These are phyloP conservation scores for Cryptococcus sp. DNA, from an alignment of 1,284 basidiomycete species.

Conservation along the genomic window DNA sequence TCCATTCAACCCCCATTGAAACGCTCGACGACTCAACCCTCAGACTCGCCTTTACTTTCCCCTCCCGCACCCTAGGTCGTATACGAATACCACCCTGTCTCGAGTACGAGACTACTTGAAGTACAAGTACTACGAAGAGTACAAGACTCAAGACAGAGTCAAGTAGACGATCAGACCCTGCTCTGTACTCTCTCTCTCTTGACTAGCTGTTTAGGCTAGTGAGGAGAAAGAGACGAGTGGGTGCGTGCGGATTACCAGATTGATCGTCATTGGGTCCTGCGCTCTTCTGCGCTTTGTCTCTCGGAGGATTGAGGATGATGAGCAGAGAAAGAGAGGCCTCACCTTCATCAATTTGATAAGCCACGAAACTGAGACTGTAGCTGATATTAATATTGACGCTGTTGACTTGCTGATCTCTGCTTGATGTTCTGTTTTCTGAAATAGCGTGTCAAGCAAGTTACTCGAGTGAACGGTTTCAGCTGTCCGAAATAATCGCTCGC, in stretches of 20 bases:
- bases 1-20: neutral
- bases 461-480: no score
- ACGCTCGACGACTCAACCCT: slow-evolving; percentile 27
- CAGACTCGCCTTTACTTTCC: slow-evolving; percentile 43
- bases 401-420: no score
- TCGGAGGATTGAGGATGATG: slow-evolving; percentile 2
- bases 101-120: no score
- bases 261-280: slow-evolving; percentile 31
- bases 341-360: no score
- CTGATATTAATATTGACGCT: no score
- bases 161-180: neutral
- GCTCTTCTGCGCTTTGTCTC: neutral
- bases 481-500: no score
- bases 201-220: neutral
- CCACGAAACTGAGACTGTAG: no score
- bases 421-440: no score
- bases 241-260: slow-evolving; percentile 44
- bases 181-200: neutral
- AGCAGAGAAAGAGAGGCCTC: neutral
- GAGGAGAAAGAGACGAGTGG: slow-evolving; percentile 13
- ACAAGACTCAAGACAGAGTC: neutral
- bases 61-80: slow-evolving; percentile 27
- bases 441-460: no score
- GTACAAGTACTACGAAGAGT: neutral
- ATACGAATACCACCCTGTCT: neutral